Evolutionary conservation across 106 monocot genomes (phyloP).

Genomic region (Dioscorea alata): DNA sequence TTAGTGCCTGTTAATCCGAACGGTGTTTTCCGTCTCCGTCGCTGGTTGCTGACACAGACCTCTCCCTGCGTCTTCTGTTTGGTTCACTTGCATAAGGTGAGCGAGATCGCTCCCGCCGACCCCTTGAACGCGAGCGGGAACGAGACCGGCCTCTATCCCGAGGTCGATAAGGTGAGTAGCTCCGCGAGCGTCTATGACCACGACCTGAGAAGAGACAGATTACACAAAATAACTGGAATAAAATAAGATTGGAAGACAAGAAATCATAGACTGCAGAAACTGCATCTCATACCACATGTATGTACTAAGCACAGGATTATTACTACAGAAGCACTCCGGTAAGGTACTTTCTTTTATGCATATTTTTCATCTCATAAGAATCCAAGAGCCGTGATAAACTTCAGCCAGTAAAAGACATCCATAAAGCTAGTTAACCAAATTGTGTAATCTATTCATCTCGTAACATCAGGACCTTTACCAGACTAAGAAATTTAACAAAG

Average conservation of each 20-base stretch:
- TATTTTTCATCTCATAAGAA: neutral
- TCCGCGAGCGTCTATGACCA: constrained; percentile 11
- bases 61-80: constrained; percentile 26
- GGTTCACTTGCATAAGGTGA: constrained; percentile 21
- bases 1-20: neutral
- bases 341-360: too few species aligned
- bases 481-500: neutral
- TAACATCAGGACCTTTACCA: neutral
- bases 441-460: neutral
- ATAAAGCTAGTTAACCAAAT: neutral
- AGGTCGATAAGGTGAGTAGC: constrained; percentile 23
- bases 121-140: constrained; percentile 16
- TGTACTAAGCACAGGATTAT: too few species aligned
- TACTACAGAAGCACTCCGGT: too few species aligned
- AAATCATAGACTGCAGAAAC: too few species aligned
- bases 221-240: too few species aligned
- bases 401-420: neutral
- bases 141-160: constrained; percentile 16
- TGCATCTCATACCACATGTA: too few species aligned
- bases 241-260: too few species aligned
- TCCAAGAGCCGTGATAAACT: neutral
- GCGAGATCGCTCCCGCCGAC: constrained; percentile 14
- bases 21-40: neutral
- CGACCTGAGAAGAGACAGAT: constrained; percentile 6
- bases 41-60: constrained; percentile 11